Conservation (phyloP, 2,329 filamentous ascomycete species). For the Tolypocladium capitatum region DNA sequence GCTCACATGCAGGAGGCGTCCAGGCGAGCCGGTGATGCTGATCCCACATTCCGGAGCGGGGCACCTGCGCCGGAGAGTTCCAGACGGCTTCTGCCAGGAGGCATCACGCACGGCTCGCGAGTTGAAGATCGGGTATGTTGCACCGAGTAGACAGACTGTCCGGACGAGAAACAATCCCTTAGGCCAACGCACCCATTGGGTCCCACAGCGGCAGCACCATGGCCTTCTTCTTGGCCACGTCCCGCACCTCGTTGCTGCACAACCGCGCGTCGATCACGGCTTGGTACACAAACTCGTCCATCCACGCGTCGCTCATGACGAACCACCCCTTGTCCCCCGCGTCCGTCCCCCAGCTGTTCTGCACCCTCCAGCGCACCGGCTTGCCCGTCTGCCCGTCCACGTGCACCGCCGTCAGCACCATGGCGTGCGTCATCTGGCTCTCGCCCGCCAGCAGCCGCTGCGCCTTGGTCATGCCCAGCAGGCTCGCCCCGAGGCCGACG, state of each 20-base stretch:
- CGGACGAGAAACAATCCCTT: not conserved
- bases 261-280: slow-evolving; percentile 67
- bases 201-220: slow-evolving; percentile 66
- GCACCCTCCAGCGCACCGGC: slow-evolving; percentile 67
- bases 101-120: not conserved
- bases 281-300: slow-evolving; percentile 75
- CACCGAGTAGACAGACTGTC: too few species aligned
- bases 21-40: too few species aligned
- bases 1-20: too few species aligned
- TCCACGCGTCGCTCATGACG: slow-evolving; percentile 74
- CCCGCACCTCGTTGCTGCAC: slow-evolving; percentile 49
- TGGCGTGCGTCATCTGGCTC: slow-evolving; percentile 79
- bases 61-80: not conserved
- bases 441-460: slow-evolving; percentile 62
- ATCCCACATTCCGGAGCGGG: not conserved
- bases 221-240: slow-evolving; percentile 58
- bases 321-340: slow-evolving; percentile 73
- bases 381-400: slow-evolving; percentile 48
- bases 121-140: not conserved
- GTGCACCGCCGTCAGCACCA: slow-evolving; percentile 82
- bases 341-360: slow-evolving; percentile 69
- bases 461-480: slow-evolving; percentile 65
- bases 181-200: slow-evolving; percentile 64
- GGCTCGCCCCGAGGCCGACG: slow-evolving; percentile 65
- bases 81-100: not conserved